A percentile compares a stretch with the other conserved stretches of the same genome.
Evolutionary conservation across 139 green algal species (phyloP).

Genomic region (Chlorella sorokiniana): DNA sequence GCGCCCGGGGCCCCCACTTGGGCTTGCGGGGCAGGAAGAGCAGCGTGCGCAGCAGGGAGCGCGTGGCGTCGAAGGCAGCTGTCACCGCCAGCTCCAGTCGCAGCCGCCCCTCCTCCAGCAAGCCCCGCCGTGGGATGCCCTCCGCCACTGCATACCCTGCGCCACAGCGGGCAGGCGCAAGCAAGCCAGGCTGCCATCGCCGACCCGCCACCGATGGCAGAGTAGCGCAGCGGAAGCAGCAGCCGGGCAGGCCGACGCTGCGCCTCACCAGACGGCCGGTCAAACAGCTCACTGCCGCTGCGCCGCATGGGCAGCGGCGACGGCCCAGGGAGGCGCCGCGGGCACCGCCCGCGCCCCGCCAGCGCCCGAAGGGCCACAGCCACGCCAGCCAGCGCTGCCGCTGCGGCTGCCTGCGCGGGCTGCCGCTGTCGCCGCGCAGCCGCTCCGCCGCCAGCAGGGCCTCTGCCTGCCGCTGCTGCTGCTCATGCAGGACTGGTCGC

Average conservation of each 20-base stretch:
- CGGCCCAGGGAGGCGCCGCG: neutral
- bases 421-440: neutral
- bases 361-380: slow-evolving; percentile 26
- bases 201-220: too few species aligned
- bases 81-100: slow-evolving; percentile 60
- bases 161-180: slow-evolving; percentile 7
- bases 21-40: slow-evolving; percentile 35
- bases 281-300: slow-evolving; percentile 55
- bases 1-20: neutral
- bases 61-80: slow-evolving; percentile 49
- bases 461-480: neutral
- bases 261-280: slow-evolving; percentile 24
- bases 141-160: slow-evolving; percentile 44
- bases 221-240: neutral
- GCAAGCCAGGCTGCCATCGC: too few species aligned
- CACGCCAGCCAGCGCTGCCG: neutral
- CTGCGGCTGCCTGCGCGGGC: neutral
- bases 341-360: slow-evolving; percentile 14
- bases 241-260: neutral
- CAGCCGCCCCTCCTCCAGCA: slow-evolving; percentile 64
- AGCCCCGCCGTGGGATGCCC: slow-evolving; percentile 25
- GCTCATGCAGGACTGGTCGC: neutral
- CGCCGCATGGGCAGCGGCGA: slow-evolving; percentile 2
- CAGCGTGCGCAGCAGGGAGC: slow-evolving; percentile 41
- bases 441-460: neutral